Evolutionary conservation across 495 filamentous ascomycete species (phyloP), one percentile per base, ranked within the genome.

Genomic region (Penicillium lagena): DNA sequence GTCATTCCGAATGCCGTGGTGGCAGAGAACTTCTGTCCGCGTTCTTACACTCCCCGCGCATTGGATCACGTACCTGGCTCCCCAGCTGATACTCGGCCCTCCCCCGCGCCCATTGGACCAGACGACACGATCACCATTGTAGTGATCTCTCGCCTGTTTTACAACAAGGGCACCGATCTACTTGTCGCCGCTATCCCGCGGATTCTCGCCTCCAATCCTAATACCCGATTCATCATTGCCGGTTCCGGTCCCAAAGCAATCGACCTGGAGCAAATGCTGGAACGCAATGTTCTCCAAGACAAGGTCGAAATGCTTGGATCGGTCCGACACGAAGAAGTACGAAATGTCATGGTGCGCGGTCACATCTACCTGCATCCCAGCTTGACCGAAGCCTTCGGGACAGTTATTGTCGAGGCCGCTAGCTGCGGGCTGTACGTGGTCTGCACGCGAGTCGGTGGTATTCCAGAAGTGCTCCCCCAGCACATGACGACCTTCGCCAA

Each of bases 1-100:
- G 93, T 95, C 13, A 97, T 98, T 40, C 93, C 93, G 12, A 98
- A 98, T 58, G 93, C 93, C 5, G 86, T 98, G 3, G 93, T 98
- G 11, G 89, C 94, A 30, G 90, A 96, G 50, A 95, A 96, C 64
- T 98, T 97, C 60, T 78, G 81, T 28, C 93, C 93, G 0, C 63
- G 84, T 15, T 59, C 72, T 59, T 68, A 70, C 40, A 56, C 48
- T 2, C 47, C 50, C 15, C 56, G 59, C 42, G 40, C 58, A 47
- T 41, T 59, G 31, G 56, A 58, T 56, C 62, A 59, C 47, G 40
- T 40, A 40, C 59, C 54, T n/a, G 59, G 41, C 7, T 59, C 61
- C 28, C 62, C 66, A 36, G 38, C 57, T 34, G 56, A 69, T 46
- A 47, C 72, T 66, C 53, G 72, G 46, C 55, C 77, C 47, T 56